phyloP scores from a whole-genome alignment of 2,329 filamentous ascomycete species.

The Aspergillus carbonarius region DNA sequence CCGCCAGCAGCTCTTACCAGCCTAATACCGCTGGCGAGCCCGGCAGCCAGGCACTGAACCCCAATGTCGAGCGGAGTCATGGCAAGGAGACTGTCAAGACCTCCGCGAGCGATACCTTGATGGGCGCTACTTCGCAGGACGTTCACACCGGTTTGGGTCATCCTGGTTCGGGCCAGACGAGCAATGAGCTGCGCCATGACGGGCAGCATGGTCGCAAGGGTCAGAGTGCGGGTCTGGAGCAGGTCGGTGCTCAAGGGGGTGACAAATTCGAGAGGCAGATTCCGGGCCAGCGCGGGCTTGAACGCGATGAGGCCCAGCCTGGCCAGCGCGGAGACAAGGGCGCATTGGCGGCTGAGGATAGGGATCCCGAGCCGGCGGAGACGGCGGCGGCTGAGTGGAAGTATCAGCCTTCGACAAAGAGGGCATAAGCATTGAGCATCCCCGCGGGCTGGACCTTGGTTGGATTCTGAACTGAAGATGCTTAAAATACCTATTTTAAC shows the following conservation, averaged over 20 bases:
- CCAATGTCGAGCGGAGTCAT: constrained; percentile 37
- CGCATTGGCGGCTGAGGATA: constrained; percentile 30
- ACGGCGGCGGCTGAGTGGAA: constrained; percentile 27
- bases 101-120: constrained; percentile 48
- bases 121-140: constrained; percentile 53
- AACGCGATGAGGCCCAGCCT: constrained; percentile 25
- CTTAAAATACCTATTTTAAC: background rate
- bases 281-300: constrained; percentile 29
- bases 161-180: constrained; percentile 51
- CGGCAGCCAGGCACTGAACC: constrained; percentile 44
- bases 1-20: constrained; percentile 49
- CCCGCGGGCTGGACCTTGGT: constrained; percentile 1
- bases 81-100: constrained; percentile 45
- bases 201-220: constrained; percentile 45
- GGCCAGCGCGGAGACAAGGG: constrained; percentile 30
- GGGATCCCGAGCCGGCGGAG: constrained; percentile 31
- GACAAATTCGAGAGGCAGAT: constrained; percentile 24
- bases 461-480: background rate
- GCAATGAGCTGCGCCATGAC: constrained; percentile 49
- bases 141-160: constrained; percentile 56
- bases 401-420: constrained; percentile 29
- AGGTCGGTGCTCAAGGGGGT: constrained; percentile 38
- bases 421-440: constrained; percentile 4
- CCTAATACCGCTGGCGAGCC: constrained; percentile 41
- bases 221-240: constrained; percentile 44